Percentiles rank a stretch among this genome's conserved stretches.
Evolutionary conservation across 108 stramenopile species (phyloP).

Genomic region (Epithemia pelagica): DNA sequence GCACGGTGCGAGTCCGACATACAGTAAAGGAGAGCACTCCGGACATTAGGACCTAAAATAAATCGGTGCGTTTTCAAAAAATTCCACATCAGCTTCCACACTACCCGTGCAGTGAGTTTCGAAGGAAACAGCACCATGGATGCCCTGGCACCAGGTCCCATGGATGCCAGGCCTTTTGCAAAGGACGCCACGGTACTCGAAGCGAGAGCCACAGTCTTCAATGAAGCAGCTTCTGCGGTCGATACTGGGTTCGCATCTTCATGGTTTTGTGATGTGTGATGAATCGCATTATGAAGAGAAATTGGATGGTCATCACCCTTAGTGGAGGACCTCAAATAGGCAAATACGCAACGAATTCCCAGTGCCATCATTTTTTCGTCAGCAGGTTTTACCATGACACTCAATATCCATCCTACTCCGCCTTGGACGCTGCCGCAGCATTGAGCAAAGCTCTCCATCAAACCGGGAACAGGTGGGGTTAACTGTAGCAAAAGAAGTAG

Average conservation of each 20-base stretch:
- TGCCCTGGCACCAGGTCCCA: slow-evolving; percentile 31
- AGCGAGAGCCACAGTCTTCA: slow-evolving; percentile 2
- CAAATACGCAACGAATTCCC: slow-evolving; percentile 57
- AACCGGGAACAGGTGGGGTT: slow-evolving; percentile 21
- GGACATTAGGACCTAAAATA: slow-evolving; percentile 34
- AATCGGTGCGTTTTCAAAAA: slow-evolving; percentile 63
- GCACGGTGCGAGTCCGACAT: neutral
- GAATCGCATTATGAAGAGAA: neutral
- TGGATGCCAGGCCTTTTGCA: slow-evolving; percentile 35
- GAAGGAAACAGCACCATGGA: slow-evolving; percentile 24
- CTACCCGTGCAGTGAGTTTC: slow-evolving; percentile 46
- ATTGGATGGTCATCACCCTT: slow-evolving; percentile 18
- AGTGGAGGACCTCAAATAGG: slow-evolving; percentile 33
- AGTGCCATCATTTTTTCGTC: slow-evolving; percentile 55
- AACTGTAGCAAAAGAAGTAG: slow-evolving; percentile 28
- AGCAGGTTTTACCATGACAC: slow-evolving; percentile 55
- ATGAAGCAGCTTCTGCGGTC: slow-evolving; percentile 8
- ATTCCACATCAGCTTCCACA: slow-evolving; percentile 74
- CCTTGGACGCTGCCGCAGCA: slow-evolving; percentile 44
- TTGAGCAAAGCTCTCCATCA: slow-evolving; percentile 35
- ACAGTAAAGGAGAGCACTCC: slow-evolving; percentile 36
- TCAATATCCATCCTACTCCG: slow-evolving; percentile 65
- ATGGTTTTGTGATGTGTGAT: neutral
- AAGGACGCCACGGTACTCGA: slow-evolving; percentile 4
- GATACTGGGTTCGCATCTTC: neutral